Evolutionary conservation across 768 basidiomycete species (phyloP), one percentile per base, ranked within the genome.

Genomic region (Suillus luteus): DNA sequence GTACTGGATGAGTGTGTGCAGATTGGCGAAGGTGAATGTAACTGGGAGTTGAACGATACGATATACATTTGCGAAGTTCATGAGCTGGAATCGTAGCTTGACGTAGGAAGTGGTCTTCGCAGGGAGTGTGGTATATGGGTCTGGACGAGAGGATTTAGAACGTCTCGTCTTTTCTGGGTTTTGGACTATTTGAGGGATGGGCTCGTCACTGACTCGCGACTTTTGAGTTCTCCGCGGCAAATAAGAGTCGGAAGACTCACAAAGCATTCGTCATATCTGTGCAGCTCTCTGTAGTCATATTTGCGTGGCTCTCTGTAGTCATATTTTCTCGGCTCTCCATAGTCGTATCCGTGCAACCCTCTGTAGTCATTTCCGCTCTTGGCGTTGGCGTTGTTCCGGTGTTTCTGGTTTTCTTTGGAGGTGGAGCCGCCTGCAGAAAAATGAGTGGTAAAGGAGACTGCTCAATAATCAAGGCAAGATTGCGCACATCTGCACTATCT

Each of bases 321-420:
- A 59, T 67, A 33, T 33, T 7, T 7, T 33, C 33, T 4, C 33
- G 6, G 33, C 33, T 33, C 33, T 33, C 33, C 5, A 5, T 33
- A 33, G 67, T 49, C 37, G 66, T 62, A 64, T 69, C 75, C 11
- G 65, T 54, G 37, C 59, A 60, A 27, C 70, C 52, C 65, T 71
- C 69, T 22, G 70, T 66, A 8, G 66, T 64, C 19, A 59, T 67
- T 33, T 65, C 61, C 38, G 60, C 54, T 57, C 69, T 59, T 38
- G 64, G 22, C 35, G 24, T 17, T 58, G 41, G 60, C 41, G 62
- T 78, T 74, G 51, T 70, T 5, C 55, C 43, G 2, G 70, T 73
- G 0, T 75, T 71, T 71, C 70, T 84, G 5, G 78, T 54, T 68
- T 80, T 85, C 72, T 84, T 84, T 24, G 76, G 64, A 33, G 78